Evolutionary conservation across 2,329 filamentous ascomycete genomes (phyloP), one percentile per base, ranked within the genome.

Genomic region (Cercospora brassicicola): DNA sequence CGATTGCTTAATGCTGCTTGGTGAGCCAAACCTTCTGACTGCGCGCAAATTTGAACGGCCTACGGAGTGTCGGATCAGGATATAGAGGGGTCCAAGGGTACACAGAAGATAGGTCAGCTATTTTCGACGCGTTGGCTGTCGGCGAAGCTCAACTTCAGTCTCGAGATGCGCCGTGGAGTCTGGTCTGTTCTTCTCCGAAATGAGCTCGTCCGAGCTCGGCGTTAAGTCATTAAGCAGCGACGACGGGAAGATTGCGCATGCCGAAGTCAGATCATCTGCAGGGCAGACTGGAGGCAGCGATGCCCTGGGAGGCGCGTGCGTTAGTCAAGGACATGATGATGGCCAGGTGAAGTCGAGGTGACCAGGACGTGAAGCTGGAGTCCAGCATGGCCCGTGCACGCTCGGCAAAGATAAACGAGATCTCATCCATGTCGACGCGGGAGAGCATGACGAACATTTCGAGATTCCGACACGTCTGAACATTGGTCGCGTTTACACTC

Each of bases 141-240:
- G 45, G 45, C 45, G 45, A 51, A 51, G 45, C 10, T 23, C 45
- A 26, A 51, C 11, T 20, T 51, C 45, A 51, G 18, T 51, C 13
- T 51, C 45, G 45, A 51, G 45, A 51, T 51, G 45, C n/a, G 3
- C 42, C 42, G 42, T 48, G 18, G 3, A 7, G 59, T 39, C 18
- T 20, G 18, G 59, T 39, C 18, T 13, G 20, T 61, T 26, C 39
- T 28, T 61, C 59, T 48, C 59, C 55, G 36, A 33, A n/a, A 23
- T 30, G 18, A n/a, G 55, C 63, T 65, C 63, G 63, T 36, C 20
- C 63, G 63, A 65, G 36, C 36, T 60, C 63, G 63, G 63, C 53
- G 13, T 61, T 61, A 48, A 61, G 31, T 23, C 13, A 23, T 30
- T 11, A 28, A 23, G 10, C 18, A 23, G 56, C 9, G 56, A 7